Evolutionary conservation across 331 rosid species (phyloP).

Genomic region (Rhamnella rubrinervis): DNA sequence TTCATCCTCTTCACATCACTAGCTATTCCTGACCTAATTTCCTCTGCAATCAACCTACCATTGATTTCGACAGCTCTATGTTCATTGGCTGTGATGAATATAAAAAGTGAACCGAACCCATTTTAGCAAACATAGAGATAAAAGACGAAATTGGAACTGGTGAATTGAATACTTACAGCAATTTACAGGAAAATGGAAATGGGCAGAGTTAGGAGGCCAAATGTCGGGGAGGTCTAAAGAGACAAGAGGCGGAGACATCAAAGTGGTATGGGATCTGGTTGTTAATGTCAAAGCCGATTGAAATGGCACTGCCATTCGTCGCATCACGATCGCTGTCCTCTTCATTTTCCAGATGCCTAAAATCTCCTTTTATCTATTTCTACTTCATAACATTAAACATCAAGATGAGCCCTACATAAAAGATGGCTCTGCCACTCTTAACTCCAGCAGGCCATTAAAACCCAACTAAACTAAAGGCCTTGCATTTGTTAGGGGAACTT

Average conservation of each 20-base stretch:
- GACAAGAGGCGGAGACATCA: conserved; percentile 44
- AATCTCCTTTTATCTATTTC: no score
- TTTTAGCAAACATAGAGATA: not conserved
- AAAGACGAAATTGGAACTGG: not conserved
- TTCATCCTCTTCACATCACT: conserved; percentile 52
- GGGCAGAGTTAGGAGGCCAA: conserved; percentile 32
- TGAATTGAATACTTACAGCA: conserved; percentile 19
- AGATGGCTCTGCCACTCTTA: no score
- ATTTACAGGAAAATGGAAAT: conserved; percentile 7
- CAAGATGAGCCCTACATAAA: no score
- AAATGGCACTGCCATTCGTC: conserved; percentile 26
- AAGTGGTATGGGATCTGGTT: conserved; percentile 21
- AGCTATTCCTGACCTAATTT: conserved; percentile 34
- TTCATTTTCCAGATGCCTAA: no score
- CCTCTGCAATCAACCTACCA: conserved; percentile 45
- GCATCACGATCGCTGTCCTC: not conserved
- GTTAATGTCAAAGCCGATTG: conserved; percentile 19
- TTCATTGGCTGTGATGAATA: conserved; percentile 23
- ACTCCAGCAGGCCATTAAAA: no score
- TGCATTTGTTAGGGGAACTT: no score
- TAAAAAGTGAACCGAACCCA: not conserved
- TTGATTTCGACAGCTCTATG: conserved; percentile 33
- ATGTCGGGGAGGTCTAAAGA: conserved; percentile 45
- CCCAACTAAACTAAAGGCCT: no score
- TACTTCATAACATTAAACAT: no score